phyloP scores from a whole-genome alignment of 768 basidiomycete genomes.

The Suillus discolor region DNA sequence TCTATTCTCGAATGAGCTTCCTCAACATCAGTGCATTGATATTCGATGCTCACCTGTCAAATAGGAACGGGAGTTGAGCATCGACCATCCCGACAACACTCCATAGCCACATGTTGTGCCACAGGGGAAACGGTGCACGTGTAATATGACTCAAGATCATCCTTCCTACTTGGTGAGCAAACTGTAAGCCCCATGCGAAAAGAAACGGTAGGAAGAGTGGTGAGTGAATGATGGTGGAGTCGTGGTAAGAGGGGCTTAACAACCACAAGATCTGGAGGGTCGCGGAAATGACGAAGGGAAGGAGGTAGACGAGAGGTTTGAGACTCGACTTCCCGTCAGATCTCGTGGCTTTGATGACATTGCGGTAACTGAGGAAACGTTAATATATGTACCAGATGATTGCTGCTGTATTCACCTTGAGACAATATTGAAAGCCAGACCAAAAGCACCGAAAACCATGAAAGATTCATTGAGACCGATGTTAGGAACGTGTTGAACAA shows the following conservation, averaged over 20 bases:
- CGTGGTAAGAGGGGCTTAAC: constrained; percentile 58
- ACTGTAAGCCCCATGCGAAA: constrained; percentile 91
- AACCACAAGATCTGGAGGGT: constrained; percentile 84
- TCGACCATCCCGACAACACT: constrained; percentile 77
- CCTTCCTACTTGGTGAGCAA: constrained; percentile 86
- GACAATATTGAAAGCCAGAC: constrained; percentile 78
- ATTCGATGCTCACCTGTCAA: constrained; percentile 56
- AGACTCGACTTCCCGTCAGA: constrained; percentile 42
- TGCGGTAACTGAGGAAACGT: constrained; percentile 58
- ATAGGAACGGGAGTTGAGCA: constrained; percentile 71
- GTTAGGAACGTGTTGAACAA: constrained; percentile 57
- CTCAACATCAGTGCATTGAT: constrained; percentile 14
- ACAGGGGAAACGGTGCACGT: constrained; percentile 77
- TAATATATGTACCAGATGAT: not conserved
- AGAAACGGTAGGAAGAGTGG: constrained; percentile 85
- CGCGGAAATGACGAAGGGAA: constrained; percentile 78
- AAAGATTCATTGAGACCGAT: constrained; percentile 83
- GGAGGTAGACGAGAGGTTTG: constrained; percentile 68
- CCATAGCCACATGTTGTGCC: constrained; percentile 88
- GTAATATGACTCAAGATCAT: constrained; percentile 96
- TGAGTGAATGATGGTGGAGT: constrained; percentile 74
- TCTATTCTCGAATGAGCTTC: constrained; percentile 32
- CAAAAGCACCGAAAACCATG: constrained; percentile 77
- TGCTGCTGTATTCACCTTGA: constrained; percentile 46
- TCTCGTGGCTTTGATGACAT: constrained; percentile 69